These are phyloP conservation scores for Diutina mesorugosa DNA, from an alignment of 1,139 yeast genomes.

Conservation along the genomic window DNA sequence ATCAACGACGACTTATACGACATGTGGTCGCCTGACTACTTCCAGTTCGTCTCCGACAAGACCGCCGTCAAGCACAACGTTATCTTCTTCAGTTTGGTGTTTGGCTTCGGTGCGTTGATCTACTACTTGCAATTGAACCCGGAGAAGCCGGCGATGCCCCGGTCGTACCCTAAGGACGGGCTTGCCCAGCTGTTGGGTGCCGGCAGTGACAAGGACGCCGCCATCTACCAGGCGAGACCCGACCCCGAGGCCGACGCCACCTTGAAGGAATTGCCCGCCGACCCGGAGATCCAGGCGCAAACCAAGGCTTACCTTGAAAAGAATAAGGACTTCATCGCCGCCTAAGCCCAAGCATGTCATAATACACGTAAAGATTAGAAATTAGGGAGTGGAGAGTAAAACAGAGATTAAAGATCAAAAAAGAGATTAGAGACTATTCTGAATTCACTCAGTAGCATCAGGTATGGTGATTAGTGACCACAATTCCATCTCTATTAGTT, in stretches of 20 bases:
- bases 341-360: background rate
- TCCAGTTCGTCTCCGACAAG: slow-evolving; percentile 43
- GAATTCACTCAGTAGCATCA: no score
- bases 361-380: background rate
- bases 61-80: slow-evolving; percentile 45
- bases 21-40: slow-evolving; percentile 81
- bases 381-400: background rate
- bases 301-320: background rate
- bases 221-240: background rate
- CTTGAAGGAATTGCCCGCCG: background rate
- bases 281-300: background rate
- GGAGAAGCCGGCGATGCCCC: slow-evolving; percentile 64
- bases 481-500: no score
- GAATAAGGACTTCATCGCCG: background rate
- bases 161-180: slow-evolving; percentile 67
- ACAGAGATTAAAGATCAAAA: background rate
- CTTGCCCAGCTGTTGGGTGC: slow-evolving; percentile 67
- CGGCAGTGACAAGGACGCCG: slow-evolving; percentile 26
- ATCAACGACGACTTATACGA: slow-evolving; percentile 65
- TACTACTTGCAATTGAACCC: slow-evolving; percentile 53
- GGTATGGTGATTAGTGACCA: no score
- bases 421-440: background rate
- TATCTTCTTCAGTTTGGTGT: slow-evolving; percentile 42
- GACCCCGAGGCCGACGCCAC: slow-evolving; percentile 1
- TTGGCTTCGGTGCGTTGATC: slow-evolving; percentile 40